Evolutionary conservation across 2,329 filamentous ascomycete genomes (phyloP).

Genomic region (Sporothrix mexicana): DNA sequence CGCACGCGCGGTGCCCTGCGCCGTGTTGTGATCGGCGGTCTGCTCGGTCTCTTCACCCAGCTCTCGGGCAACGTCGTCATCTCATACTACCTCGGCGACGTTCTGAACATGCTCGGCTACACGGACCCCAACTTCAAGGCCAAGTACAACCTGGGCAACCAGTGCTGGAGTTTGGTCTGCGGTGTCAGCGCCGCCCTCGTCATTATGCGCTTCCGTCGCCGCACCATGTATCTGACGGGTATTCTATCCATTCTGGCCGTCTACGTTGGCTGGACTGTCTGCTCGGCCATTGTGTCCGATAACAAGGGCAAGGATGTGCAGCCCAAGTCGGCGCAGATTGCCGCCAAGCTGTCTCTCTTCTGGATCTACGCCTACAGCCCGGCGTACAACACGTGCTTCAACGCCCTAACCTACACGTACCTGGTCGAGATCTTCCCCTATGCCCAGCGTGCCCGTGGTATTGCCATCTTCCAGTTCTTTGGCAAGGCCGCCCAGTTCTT

Average conservation of each 20-base stretch:
- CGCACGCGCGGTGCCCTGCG: constrained; percentile 57
- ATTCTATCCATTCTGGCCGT: constrained; percentile 56
- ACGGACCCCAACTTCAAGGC: constrained; percentile 49
- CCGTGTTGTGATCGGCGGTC: constrained; percentile 54
- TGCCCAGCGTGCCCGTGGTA: constrained; percentile 43
- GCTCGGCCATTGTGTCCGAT: constrained; percentile 47
- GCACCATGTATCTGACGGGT: constrained; percentile 59
- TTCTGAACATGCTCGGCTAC: constrained; percentile 54
- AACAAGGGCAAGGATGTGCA: too few relatives aligned
- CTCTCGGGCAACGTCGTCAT: constrained; percentile 59
- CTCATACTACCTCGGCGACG: constrained; percentile 57
- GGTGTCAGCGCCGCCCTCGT: constrained; percentile 51
- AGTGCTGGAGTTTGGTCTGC: constrained; percentile 55
- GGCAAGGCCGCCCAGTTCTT: constrained; percentile 24
- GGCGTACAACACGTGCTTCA: constrained; percentile 69
- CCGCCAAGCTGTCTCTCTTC: constrained; percentile 53
- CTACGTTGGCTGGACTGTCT: constrained; percentile 55
- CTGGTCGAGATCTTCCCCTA: constrained; percentile 45
- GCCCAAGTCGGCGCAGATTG: constrained; percentile 40
- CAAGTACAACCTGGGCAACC: constrained; percentile 55
- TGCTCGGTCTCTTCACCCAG: constrained; percentile 61
- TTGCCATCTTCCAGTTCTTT: constrained; percentile 44
- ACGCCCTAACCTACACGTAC: constrained; percentile 65
- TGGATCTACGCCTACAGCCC: constrained; percentile 63
- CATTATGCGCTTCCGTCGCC: constrained; percentile 52